Evolutionary conservation across 2,329 filamentous ascomycete species (phyloP).

Genomic region (Phaeosphaeria sp.): DNA sequence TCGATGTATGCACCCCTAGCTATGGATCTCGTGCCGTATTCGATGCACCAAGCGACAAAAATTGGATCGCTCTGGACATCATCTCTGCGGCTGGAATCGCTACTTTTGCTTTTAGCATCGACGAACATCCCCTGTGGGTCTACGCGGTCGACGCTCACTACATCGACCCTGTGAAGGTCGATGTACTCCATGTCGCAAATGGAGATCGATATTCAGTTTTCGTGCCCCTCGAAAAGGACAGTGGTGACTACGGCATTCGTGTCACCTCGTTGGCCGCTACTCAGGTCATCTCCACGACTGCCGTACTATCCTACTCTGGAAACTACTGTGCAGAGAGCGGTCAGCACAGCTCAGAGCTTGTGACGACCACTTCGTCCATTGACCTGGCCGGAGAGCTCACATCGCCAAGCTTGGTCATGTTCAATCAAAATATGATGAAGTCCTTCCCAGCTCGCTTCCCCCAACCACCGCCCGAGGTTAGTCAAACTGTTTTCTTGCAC

Average conservation of each 20-base stretch:
- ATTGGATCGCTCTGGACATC: constrained; percentile 64
- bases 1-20: constrained; percentile 56
- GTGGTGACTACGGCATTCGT: constrained; percentile 63
- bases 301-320: constrained; percentile 53
- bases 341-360: constrained; percentile 10
- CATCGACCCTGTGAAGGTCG: constrained; percentile 59
- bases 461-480: constrained; percentile 51
- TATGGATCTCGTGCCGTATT: constrained; percentile 55
- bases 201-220: constrained; percentile 63
- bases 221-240: constrained; percentile 53
- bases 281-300: constrained; percentile 64
- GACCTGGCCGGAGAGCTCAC: constrained; percentile 57
- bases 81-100: constrained; percentile 60
- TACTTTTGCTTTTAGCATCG: constrained; percentile 57
- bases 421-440: constrained; percentile 52
- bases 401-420: constrained; percentile 45
- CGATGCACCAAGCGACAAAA: constrained; percentile 41
- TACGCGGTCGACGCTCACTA: constrained; percentile 64
- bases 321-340: constrained; percentile 12
- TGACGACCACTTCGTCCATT: constrained; percentile 52
- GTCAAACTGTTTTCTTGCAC: constrained; percentile 54
- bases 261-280: constrained; percentile 57
- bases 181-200: constrained; percentile 58
- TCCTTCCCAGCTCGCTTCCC: constrained; percentile 57
- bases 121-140: constrained; percentile 62